Conservation (phyloP, 2,329 filamentous ascomycete genomes). For the Plenodomus lindquistii region DNA sequence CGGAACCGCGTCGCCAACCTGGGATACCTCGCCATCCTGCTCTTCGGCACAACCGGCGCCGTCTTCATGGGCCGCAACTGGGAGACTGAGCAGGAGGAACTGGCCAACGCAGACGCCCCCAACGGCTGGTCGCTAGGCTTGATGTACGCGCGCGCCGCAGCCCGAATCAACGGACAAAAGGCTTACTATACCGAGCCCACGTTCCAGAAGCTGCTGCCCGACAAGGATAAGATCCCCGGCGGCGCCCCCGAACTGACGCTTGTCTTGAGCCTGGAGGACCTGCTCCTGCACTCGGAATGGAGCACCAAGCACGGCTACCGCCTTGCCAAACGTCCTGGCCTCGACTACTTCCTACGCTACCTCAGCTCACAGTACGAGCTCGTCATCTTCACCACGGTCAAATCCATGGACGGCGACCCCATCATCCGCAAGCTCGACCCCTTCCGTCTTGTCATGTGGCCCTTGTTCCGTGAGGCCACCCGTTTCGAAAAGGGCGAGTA, state of each 20-base stretch:
- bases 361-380: constrained; percentile 97
- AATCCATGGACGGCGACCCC: constrained; percentile 81
- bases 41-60: constrained; percentile 60
- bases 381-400: constrained; percentile 90
- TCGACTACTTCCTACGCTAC: constrained; percentile 97
- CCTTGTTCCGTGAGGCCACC: constrained; percentile 93
- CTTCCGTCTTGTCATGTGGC: constrained; percentile 93
- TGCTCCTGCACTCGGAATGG: constrained; percentile 95
- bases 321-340: constrained; percentile 88
- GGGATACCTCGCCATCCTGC: constrained; percentile 66
- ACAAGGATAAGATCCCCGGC: constrained; percentile 59
- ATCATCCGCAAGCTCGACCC: constrained; percentile 93
- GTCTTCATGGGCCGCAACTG: constrained; percentile 87
- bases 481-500: constrained; percentile 96
- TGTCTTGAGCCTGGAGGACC: constrained; percentile 88
- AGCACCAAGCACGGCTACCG: constrained; percentile 92
- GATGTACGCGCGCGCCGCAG: constrained; percentile 80
- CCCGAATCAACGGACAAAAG: constrained; percentile 74
- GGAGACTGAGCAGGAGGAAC: constrained; percentile 74
- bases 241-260: constrained; percentile 88
- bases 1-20: constrained; percentile 76
- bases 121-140: constrained; percentile 75
- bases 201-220: constrained; percentile 89
- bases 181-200: constrained; percentile 96
- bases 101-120: constrained; percentile 69